Evolutionary conservation across 176 grass and related monocot genomes (phyloP).

Genomic region (Dendrocalamus sinicus): DNA sequence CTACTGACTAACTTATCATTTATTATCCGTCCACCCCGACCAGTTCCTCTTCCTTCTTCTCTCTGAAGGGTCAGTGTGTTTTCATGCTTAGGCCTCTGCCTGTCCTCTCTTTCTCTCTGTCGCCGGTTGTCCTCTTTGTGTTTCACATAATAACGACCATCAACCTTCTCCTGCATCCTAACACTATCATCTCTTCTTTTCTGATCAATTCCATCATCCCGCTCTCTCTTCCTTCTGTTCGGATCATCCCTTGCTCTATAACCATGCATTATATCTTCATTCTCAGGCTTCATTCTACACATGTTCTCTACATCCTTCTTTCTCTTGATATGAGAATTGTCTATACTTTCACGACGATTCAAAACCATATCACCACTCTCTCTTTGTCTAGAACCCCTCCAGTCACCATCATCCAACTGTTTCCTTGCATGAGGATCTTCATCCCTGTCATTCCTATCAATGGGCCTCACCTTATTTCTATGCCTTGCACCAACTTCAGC

Average conservation of each 20-base stretch:
- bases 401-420: conserved; percentile 71
- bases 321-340: conserved; percentile 80
- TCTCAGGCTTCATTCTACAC: conserved; percentile 77
- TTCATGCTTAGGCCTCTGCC: conserved; percentile 83
- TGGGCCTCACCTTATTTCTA: conserved; percentile 63
- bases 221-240: conserved; percentile 79
- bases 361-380: conserved; percentile 62
- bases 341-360: conserved; percentile 60
- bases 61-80: conserved; percentile 53
- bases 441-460: conserved; percentile 73
- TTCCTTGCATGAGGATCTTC: conserved; percentile 75
- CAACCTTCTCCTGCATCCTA: conserved; percentile 67
- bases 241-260: conserved; percentile 72
- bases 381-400: conserved; percentile 74
- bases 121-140: conserved; percentile 70
- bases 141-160: conserved; percentile 60
- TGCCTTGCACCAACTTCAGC: conserved; percentile 62
- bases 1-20: conserved; percentile 60
- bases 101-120: conserved; percentile 82
- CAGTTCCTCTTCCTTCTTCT: conserved; percentile 76
- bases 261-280: conserved; percentile 58
- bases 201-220: conserved; percentile 70
- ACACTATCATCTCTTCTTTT: conserved; percentile 67
- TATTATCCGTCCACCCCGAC: conserved; percentile 49
- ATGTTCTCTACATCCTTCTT: conserved; percentile 77